Base-by-base conservation (phyloP, 2,329 filamentous ascomycete species). In the Penicillium polonicum region DNA sequence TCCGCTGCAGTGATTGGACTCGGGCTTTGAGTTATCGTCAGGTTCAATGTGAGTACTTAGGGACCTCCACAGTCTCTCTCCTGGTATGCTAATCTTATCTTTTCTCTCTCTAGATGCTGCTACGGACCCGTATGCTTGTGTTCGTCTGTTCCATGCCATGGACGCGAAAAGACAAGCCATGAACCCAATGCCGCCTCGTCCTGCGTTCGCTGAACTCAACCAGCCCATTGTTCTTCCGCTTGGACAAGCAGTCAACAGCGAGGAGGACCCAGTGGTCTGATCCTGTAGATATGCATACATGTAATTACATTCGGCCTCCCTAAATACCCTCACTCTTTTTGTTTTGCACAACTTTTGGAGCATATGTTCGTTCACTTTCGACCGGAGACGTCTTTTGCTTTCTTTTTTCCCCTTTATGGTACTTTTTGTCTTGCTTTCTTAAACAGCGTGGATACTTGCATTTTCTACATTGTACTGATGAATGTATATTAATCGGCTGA, bases 71-170 rank as follows among this genome's bases (percentile, higher is more conserved):
- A 13, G 12, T 46, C 3, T 57, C 54, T 45, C 54, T 62, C 5
- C 48, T 58, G 9, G 15, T 64, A 25, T 60, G 60, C 31, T 70
- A 58, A 41, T n/a, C 12, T 33, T 36, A n/a, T 25, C 29, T 33
- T 42, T 50, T 10, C 19, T n/a, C 2, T 42, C 8, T 65, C 8
- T 65, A 90, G 87, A 92, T 73, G 86, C 90, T 10, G 91, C 91
- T 13, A 87, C 90, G 0, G 91, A 96, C 72, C 88, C 91, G 0
- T 97, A 96, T 70, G 91, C 89, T 58, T 85, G 87, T 43, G 75
- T 89, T 12, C 88, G 90, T 55, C 78, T 97, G 1, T 96, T 85
- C 68, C 80, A 90, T 59, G 81, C 83, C 1, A 78, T 96, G 44
- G 88, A 97, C 57, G 76, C 83, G 49, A 84, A 88, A 66, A 82